phyloP scores from a whole-genome alignment of 2,329 filamentous ascomycete genomes.

The Penicillium sp. region DNA sequence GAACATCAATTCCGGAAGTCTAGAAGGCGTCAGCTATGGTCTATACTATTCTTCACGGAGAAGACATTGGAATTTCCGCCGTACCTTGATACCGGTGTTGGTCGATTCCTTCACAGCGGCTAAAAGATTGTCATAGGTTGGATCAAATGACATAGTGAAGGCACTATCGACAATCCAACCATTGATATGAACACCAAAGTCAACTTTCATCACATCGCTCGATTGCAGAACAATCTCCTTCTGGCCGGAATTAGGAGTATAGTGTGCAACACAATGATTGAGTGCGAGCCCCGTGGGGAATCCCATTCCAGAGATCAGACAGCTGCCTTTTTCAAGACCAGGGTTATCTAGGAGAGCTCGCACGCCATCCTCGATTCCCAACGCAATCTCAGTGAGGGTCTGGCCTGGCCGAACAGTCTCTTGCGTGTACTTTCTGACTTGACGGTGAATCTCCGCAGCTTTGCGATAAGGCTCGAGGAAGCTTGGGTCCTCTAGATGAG shows the following conservation, averaged over 20 bases:
- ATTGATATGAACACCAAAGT: conserved; percentile 81
- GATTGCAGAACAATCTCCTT: conserved; percentile 73
- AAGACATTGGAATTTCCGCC: not conserved
- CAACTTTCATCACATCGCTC: conserved; percentile 80
- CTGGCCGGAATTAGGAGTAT: conserved; percentile 60
- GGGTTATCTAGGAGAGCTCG: conserved; percentile 55
- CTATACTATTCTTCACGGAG: too few species aligned
- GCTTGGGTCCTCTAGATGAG: conserved; percentile 49
- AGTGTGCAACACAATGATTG: conserved; percentile 61
- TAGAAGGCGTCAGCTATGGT: conserved; percentile 24
- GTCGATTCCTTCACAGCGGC: conserved; percentile 69
- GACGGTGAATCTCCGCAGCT: conserved; percentile 61
- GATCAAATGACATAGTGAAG: conserved; percentile 78
- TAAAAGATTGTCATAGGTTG: conserved; percentile 74
- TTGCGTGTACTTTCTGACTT: conserved; percentile 58
- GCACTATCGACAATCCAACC: conserved; percentile 81
- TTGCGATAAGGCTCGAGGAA: conserved; percentile 61
- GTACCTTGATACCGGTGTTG: conserved; percentile 59
- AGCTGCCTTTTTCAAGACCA: conserved; percentile 57
- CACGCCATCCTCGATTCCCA: conserved; percentile 60
- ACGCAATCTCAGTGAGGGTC: conserved; percentile 54
- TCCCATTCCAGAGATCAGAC: conserved; percentile 56
- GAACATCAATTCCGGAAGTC: conserved; percentile 60
- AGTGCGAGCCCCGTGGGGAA: conserved; percentile 61
- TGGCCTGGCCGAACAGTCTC: conserved; percentile 55